Percentiles rank a stretch among this genome's conserved stretches.
These are phyloP conservation scores for Arachnomyces sp. DNA, from an alignment of 2,329 filamentous ascomycete species.

Conservation along the genomic window DNA sequence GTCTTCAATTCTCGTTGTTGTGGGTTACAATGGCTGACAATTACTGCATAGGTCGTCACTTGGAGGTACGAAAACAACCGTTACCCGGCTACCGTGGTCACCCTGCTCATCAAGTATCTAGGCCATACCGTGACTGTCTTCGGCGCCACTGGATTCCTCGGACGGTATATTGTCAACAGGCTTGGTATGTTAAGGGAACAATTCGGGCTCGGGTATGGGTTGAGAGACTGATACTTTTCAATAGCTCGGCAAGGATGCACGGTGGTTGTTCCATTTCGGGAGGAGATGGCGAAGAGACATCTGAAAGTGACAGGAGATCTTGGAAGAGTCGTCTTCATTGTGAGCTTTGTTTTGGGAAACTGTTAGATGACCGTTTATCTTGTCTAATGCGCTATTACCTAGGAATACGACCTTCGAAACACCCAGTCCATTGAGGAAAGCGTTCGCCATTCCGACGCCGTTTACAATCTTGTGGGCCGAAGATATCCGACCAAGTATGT, in stretches of 20 bases:
- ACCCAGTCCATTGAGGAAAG: constrained; percentile 93
- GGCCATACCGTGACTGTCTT: constrained; percentile 97
- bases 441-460: constrained; percentile 92
- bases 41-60: constrained; percentile 61
- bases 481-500: constrained; percentile 90
- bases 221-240: constrained; percentile 19
- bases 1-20: constrained; percentile 11
- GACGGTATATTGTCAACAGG: constrained; percentile 94
- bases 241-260: constrained; percentile 87
- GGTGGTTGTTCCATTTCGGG: constrained; percentile 85
- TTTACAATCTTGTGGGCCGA: constrained; percentile 91
- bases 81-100: constrained; percentile 13
- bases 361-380: neutral
- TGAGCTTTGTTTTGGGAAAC: constrained; percentile 31
- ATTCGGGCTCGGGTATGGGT: neutral
- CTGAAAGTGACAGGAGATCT: constrained; percentile 94
- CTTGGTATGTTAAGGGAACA: constrained; percentile 53
- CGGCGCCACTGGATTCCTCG: constrained; percentile 90
- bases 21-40: constrained; percentile 6
- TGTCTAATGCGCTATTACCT: constrained; percentile 15
- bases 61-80: constrained; percentile 56
- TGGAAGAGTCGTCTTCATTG: constrained; percentile 79
- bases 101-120: constrained; percentile 35
- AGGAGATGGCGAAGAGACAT: constrained; percentile 97
- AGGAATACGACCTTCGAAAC: constrained; percentile 94